Evolutionary conservation across 768 basidiomycete species (phyloP), one percentile per base, ranked within the genome.

Genomic region (Termitomyces eurrhizus): DNA sequence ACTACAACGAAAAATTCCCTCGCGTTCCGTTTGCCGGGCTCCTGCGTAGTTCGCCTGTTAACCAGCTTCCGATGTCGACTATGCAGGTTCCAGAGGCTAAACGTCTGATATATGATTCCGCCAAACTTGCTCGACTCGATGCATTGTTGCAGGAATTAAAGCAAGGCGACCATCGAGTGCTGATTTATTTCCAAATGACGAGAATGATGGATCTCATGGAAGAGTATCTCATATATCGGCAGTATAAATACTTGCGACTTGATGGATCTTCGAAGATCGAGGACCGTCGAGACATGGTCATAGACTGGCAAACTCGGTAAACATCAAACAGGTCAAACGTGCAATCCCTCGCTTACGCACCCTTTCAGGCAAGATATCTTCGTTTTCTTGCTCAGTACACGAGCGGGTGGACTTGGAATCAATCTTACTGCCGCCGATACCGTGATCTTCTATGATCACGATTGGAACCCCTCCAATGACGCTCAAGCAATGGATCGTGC

Each of bases 171-270:
- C 97, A 99, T 74, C 88, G 95, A 50, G 93, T 96, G 14, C 75
- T 99, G 67, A 82, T 99, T 21, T 99, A 98, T 76, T 98, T 98
- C 87, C 97, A 99, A 74, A 99, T 99, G 97, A 98, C 96, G 13
- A 86, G 90, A 61, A 99, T 98, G 97, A 97, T 99, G 89, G 95
- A 98, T 72, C 79, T 98, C 53, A 95, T 98, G 86, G 97, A 98
- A 73, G 97, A 98, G 72, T 99, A 98, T 72, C 80, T 99, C 62
- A 93, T 97, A 60, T 97, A 91, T 76, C 88, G 96, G 2, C 95
- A 98, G 72, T 94, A 94, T 79, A 95, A 94, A 73, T 97, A 98
- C 70, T 77, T 97, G 18, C 84, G 95, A 41, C 76, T 98, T 58
- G 95, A 98, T 73, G 95, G 95, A 41, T 91, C 91, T 1, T 96